A percentile compares a stretch with the other conserved stretches of the same genome.
Conservation (phyloP, 2,329 filamentous ascomycete genomes). For the Dichotomopilus funicola region DNA sequence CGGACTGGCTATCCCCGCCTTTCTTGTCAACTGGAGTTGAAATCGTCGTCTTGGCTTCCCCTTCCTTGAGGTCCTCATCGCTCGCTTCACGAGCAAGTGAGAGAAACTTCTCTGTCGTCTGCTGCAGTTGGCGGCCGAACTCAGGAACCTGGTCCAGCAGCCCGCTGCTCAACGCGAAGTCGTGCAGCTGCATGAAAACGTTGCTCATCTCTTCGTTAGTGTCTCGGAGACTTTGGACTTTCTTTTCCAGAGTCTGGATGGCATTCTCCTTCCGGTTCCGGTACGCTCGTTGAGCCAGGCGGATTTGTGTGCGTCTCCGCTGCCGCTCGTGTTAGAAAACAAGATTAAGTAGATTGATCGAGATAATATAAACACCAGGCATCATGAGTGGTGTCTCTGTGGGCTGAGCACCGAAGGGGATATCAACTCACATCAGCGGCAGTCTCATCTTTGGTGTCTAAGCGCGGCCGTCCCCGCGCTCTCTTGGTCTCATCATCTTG, state of each 20-base stretch:
- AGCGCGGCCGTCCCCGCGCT: constrained; percentile 64
- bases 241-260: constrained; percentile 64
- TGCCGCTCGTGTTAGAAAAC: constrained; percentile 29
- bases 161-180: constrained; percentile 52
- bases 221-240: constrained; percentile 61
- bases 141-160: constrained; percentile 50
- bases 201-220: constrained; percentile 69
- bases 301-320: constrained; percentile 81
- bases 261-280: constrained; percentile 77
- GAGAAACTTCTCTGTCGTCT: constrained; percentile 53
- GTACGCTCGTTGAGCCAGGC: constrained; percentile 79
- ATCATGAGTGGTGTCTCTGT: not conserved
- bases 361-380: not conserved
- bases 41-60: constrained; percentile 13
- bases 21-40: constrained; percentile 4
- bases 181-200: constrained; percentile 61
- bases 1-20: not conserved
- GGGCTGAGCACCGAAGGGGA: not conserved
- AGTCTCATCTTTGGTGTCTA: constrained; percentile 72
- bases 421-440: constrained; percentile 63
- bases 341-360: not conserved
- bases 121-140: constrained; percentile 50
- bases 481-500: constrained; percentile 50
- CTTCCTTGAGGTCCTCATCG: constrained; percentile 32
- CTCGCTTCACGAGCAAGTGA: constrained; percentile 43